Evolutionary conservation across 768 basidiomycete species (phyloP).

Genomic region (Cantharellus anzutake): DNA sequence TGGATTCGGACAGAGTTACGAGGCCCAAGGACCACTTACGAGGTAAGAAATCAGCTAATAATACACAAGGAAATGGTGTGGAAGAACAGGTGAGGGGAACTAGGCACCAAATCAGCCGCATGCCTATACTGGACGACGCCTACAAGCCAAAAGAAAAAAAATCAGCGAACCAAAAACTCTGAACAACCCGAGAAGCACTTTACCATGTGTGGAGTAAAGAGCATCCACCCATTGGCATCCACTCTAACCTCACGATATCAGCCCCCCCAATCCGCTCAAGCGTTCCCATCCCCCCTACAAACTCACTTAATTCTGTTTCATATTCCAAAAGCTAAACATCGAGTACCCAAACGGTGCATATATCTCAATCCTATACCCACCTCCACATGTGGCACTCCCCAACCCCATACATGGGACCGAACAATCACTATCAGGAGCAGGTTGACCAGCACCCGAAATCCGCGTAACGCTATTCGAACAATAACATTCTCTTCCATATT

Average conservation of each 20-base stretch:
- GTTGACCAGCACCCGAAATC: background rate
- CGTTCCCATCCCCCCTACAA: background rate
- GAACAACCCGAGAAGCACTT: background rate
- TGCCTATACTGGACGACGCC: too few relatives aligned
- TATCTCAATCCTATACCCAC: background rate
- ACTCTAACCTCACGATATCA: constrained; percentile 1
- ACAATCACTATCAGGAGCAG: background rate
- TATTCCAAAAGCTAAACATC: background rate
- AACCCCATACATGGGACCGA: background rate
- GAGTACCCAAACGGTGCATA: background rate
- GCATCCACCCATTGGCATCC: constrained; percentile 5
- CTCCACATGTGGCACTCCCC: background rate
- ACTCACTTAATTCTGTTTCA: background rate
- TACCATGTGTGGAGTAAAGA: constrained; percentile 6
- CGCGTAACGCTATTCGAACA: background rate
- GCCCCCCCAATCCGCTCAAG: background rate
- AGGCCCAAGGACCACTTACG: too few relatives aligned
- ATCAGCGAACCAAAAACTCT: too few relatives aligned
- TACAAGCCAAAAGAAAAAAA: too few relatives aligned
- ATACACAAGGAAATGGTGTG: too few relatives aligned
- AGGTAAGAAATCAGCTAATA: too few relatives aligned
- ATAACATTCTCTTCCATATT: constrained; percentile 2
- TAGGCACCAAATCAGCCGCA: too few relatives aligned
- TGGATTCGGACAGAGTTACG: too few relatives aligned
- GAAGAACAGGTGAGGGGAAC: too few relatives aligned